These are phyloP conservation scores for Flammula alnicola DNA, from an alignment of 1,284 basidiomycete genomes.

Conservation along the genomic window DNA sequence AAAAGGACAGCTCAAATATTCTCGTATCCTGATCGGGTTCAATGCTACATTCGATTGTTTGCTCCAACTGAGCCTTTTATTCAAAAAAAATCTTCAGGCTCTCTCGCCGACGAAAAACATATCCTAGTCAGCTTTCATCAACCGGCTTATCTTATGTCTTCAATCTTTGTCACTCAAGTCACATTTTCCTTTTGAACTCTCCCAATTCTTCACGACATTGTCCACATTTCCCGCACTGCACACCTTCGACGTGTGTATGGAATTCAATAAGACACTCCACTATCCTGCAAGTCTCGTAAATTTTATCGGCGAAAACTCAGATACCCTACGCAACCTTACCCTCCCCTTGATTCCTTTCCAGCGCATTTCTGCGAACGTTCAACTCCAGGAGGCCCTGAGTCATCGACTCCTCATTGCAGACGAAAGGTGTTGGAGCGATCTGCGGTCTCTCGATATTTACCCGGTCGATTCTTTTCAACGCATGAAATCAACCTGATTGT, in stretches of 20 bases:
- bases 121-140: constrained; percentile 41
- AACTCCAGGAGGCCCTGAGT: constrained; percentile 33
- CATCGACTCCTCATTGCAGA: constrained; percentile 38
- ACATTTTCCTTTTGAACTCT: constrained; percentile 41
- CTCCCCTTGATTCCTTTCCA: constrained; percentile 44
- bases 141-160: constrained; percentile 35
- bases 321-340: constrained; percentile 37
- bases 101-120: constrained; percentile 18
- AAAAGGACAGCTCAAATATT: constrained; percentile 41
- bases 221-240: constrained; percentile 36
- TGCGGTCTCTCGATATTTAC: constrained; percentile 42
- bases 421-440: constrained; percentile 30
- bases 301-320: constrained; percentile 34
- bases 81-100: constrained; percentile 30
- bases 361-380: constrained; percentile 29
- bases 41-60: constrained; percentile 35
- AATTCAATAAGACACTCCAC: constrained; percentile 43
- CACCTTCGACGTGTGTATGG: constrained; percentile 38
- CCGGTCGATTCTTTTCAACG: constrained; percentile 44
- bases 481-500: constrained; percentile 19
- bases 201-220: constrained; percentile 37
- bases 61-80: constrained; percentile 43
- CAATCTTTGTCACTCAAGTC: constrained; percentile 39
- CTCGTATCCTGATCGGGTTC: constrained; percentile 36
- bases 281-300: constrained; percentile 39